These are phyloP conservation scores for Elasticomyces elasticus DNA, from an alignment of 495 filamentous ascomycete species.

Conservation along the genomic window DNA sequence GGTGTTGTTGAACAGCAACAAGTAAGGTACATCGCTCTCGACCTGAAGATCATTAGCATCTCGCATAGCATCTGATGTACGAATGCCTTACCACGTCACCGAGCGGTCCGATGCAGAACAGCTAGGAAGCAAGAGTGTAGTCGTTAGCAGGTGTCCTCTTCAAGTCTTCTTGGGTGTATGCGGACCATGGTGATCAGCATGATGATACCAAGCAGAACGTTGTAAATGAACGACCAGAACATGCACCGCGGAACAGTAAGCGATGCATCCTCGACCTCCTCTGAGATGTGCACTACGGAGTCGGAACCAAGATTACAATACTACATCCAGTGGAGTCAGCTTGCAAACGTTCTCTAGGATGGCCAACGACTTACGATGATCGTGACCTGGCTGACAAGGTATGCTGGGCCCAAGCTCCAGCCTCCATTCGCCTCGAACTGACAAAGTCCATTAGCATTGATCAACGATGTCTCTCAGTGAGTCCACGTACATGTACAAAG, in stretches of 20 bases:
- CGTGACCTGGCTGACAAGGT: slow-evolving; percentile 32
- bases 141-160: background rate
- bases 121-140: background rate
- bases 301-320: too few relatives aligned
- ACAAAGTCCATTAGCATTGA: background rate
- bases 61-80: background rate
- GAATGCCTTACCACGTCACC: slow-evolving; percentile 12
- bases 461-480: background rate
- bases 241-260: slow-evolving; percentile 24
- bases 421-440: slow-evolving; percentile 29
- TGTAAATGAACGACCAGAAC: slow-evolving; percentile 21
- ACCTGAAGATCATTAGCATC: slow-evolving; percentile 2
- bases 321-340: too few relatives aligned
- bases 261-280: slow-evolving; percentile 28
- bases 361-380: too few relatives aligned
- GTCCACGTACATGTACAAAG: slow-evolving; percentile 21
- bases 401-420: slow-evolving; percentile 31
- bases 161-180: too few relatives aligned
- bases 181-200: slow-evolving; percentile 30
- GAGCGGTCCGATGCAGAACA: slow-evolving; percentile 26
- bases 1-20: slow-evolving; percentile 25
- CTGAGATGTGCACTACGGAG: slow-evolving; percentile 22
- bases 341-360: too few relatives aligned
- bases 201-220: slow-evolving; percentile 23
- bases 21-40: slow-evolving; percentile 21